These are phyloP conservation scores for Russula lepida DNA, from an alignment of 768 basidiomycete genomes.

Conservation along the genomic window DNA sequence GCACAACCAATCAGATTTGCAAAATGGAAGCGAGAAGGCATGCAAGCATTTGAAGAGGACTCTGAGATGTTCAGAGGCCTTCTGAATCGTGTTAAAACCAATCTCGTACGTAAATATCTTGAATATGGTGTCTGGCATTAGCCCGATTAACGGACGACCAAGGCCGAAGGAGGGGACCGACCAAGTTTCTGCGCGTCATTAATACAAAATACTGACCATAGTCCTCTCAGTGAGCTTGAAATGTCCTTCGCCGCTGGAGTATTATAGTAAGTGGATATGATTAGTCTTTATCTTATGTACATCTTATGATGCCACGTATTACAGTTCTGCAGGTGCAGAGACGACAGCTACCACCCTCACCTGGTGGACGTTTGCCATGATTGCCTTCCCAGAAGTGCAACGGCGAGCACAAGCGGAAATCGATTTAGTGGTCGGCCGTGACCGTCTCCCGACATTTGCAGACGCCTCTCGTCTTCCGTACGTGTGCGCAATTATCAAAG, in stretches of 20 bases:
- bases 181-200: background rate
- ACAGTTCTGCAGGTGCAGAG: slow-evolving; percentile 2
- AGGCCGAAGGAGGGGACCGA: background rate
- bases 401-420: slow-evolving; percentile 16
- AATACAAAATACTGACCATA: background rate
- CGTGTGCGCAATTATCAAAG: slow-evolving; percentile 16
- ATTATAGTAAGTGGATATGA: background rate
- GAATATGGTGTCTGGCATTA: too few species aligned
- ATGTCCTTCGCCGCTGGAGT: background rate
- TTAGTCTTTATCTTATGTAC: background rate
- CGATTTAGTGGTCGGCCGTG: slow-evolving; percentile 14
- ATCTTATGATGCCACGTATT: background rate
- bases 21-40: slow-evolving; percentile 3
- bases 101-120: background rate
- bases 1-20: background rate
- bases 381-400: slow-evolving; percentile 16
- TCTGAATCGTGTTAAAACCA: background rate
- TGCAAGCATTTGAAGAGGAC: background rate
- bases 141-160: background rate
- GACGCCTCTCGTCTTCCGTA: slow-evolving; percentile 21
- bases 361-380: slow-evolving; percentile 11
- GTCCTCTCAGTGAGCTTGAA: background rate
- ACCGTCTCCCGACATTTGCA: slow-evolving; percentile 11
- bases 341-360: slow-evolving; percentile 2
- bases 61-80: slow-evolving; percentile 1